Evolutionary conservation across 2,329 filamentous ascomycete species (phyloP), one percentile per base, ranked within the genome.

Genomic region (Verticillium longisporum): DNA sequence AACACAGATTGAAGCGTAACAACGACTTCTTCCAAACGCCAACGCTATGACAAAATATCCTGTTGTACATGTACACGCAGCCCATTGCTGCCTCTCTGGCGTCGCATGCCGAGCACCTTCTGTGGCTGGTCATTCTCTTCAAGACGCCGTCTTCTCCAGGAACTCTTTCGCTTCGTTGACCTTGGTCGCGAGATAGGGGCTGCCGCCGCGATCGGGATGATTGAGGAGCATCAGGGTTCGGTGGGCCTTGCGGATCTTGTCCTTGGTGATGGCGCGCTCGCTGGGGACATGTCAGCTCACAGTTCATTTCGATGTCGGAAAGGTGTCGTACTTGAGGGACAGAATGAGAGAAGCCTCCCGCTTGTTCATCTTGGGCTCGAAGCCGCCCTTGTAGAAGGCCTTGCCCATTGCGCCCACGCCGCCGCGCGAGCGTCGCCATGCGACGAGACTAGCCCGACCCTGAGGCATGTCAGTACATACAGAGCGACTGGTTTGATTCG

Each of bases 111-210:
- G 18, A 50, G 41, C 41, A 21, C 10, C 41, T 11, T 13, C 41
- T 21, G 18, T n/a, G 9, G 41, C 18, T 50, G 41, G n/a, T 50
- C 41, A 36, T 50, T 21, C 38, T 21, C 38, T 36, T 67, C 45
- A 72, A 57, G 66, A 67, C 15, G 68, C 62, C 60, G 78, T 80
- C 77, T 97, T 97, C 74, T 99, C 95, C 67, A 99, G 74, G 65
- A 98, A 86, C 74, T 98, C 94, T 77, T 99, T 99, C 45, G 95
- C 95, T 76, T 99, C 95, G 78, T 99, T 99, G 73, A 99, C 90
- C 77, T 99, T 99, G 60, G 93, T 97, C 14, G 95, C 95, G 55
- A 99, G 80, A 73, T 98, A 99, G 7, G 95, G 95, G 72, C 92
- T 97, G 45, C 95, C 95, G 66, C 95, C 95, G 72, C 95, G 90